These are phyloP conservation scores for Porcisia hertigi DNA, from an alignment of 208 protist species.

Conservation along the genomic window DNA sequence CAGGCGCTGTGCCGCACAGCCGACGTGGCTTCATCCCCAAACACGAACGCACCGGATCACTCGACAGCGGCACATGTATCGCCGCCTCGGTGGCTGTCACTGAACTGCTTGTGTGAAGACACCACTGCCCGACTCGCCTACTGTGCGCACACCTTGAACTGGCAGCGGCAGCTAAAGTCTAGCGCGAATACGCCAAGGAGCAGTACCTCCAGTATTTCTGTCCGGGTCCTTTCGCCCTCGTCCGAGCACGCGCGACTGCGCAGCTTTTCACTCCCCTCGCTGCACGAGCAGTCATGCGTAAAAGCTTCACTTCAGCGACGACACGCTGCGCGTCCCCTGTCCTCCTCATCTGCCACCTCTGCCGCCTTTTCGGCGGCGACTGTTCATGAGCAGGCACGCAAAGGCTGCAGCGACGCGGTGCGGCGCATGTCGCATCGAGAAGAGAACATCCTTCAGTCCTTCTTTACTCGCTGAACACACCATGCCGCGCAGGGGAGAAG, in stretches of 20 bases:
- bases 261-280: conserved; percentile 12
- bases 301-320: conserved; percentile 18
- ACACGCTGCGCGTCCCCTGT: conserved; percentile 14
- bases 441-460: conserved; percentile 77
- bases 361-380: conserved; percentile 7
- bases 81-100: conserved; percentile 33
- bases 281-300: conserved; percentile 23
- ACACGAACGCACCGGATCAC: not conserved
- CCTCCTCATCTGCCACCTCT: conserved; percentile 3
- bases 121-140: conserved; percentile 45
- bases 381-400: conserved; percentile 53
- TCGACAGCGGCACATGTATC: conserved; percentile 1
- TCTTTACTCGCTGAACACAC: conserved; percentile 37
- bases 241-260: conserved; percentile 31
- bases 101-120: conserved; percentile 47
- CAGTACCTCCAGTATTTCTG: not conserved
- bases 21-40: not conserved
- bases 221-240: conserved; percentile 24
- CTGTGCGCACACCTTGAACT: conserved; percentile 28
- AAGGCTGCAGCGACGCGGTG: conserved; percentile 54
- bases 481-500: not conserved
- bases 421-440: conserved; percentile 72
- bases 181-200: not conserved
- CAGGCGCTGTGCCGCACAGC: conserved; percentile 4
- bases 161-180: conserved; percentile 6